Evolutionary conservation across 441 rosid species (phyloP), one percentile per base, ranked within the genome.

Genomic region (Populus hybrid): DNA sequence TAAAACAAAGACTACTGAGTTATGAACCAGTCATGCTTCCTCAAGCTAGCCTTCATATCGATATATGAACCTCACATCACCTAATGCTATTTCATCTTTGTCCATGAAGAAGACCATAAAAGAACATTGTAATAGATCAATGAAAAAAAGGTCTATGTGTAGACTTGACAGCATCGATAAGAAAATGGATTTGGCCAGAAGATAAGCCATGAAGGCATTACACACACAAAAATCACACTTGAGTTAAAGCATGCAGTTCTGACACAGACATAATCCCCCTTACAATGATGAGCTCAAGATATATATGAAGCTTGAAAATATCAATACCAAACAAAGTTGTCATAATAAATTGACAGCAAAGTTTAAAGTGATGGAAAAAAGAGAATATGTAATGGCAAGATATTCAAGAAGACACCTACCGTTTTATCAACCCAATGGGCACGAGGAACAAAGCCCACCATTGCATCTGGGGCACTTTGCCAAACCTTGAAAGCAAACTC

Each of bases 391-490:
- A 24, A 20, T 16, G 63, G 42, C 61, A 29, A 11, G 63, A 76
- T 12, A 8, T 45, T 31, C 23, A 72, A 23, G 29, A 74, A 40
- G 36, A 74, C 16, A 72, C 87, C 59, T 91, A 93, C 98, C 86
- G 79, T 76, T 65, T 84, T 74, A 78, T 90, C 92, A 76, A 92
- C 56, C 91, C 96, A 91, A 84, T 92, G 95, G 28, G 81, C 87
- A 69, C 97, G 96, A 3, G 99, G 97, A 33, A 95, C 98, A 38
- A 90, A 95, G 65, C 98, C 99, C 77, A 91, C 95, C 98, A 95
- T 93, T 21, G 90, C 79, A 80, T 92, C 87, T 0, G 93, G 90
- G 73, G 98, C 98, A 86, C 94, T 92, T 82, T 78, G 91, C 99
- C 99, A 95, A 77, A 95, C 96, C 79, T 74, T 88, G 76, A 91